Conservation (phyloP, 2,329 filamentous ascomycete species). For the Fusarium verrucosum region DNA sequence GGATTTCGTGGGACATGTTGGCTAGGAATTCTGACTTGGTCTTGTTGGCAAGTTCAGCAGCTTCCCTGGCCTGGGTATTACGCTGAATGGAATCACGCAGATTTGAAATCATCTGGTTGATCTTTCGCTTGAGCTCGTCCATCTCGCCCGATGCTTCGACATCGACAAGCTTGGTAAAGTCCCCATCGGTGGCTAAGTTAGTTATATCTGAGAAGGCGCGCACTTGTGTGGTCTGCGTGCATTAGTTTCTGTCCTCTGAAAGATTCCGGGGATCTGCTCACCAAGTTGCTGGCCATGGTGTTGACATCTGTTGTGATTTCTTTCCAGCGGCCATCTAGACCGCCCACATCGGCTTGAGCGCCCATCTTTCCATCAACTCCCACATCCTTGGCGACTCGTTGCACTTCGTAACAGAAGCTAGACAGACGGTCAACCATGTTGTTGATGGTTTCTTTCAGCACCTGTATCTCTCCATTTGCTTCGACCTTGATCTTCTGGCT, state of each 20-base stretch:
- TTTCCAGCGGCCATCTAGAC: constrained; percentile 94
- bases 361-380: constrained; percentile 99
- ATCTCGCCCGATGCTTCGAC: constrained; percentile 98
- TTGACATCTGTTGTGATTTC: constrained; percentile 98
- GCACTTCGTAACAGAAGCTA: constrained; percentile 95
- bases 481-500: constrained; percentile 95
- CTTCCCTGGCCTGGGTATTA: constrained; percentile 94
- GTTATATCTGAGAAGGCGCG: constrained; percentile 98
- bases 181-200: constrained; percentile 95
- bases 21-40: constrained; percentile 98
- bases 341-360: constrained; percentile 92
- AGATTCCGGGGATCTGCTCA: constrained; percentile 45
- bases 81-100: constrained; percentile 94
- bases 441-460: constrained; percentile 96
- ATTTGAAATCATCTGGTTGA: constrained; percentile 99
- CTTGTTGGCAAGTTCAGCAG: constrained; percentile 95
- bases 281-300: constrained; percentile 80
- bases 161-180: constrained; percentile 96
- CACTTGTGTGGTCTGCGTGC: constrained; percentile 87
- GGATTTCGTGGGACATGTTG: constrained; percentile 99
- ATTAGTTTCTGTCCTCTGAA: constrained; percentile 1
- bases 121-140: constrained; percentile 98
- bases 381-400: constrained; percentile 94
- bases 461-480: constrained; percentile 92
- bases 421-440: constrained; percentile 98